Percentiles rank a stretch among this genome's conserved stretches.
Evolutionary conservation across 352 stramenopile genomes (phyloP).

Genomic region (Phytophthora syringae): DNA sequence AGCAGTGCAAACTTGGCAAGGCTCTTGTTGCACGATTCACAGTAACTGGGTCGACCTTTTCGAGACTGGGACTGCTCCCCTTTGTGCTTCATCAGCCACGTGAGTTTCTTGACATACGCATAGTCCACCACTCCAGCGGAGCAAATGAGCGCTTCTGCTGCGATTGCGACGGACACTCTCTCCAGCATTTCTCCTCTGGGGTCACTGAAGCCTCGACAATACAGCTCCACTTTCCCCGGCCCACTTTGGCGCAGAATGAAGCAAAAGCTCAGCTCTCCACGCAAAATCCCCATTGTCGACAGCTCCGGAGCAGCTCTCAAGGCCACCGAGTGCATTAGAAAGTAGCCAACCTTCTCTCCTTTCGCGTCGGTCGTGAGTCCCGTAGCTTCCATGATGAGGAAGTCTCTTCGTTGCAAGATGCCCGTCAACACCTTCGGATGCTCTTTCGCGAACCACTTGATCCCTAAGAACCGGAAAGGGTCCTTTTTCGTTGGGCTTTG

Average conservation of each 20-base stretch:
- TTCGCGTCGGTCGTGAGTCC: conserved; percentile 43
- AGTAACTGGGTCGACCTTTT: conserved; percentile 20
- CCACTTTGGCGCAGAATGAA: conserved; percentile 47
- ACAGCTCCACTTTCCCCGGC: conserved; percentile 39
- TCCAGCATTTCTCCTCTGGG: conserved; percentile 52
- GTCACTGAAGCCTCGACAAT: conserved; percentile 57
- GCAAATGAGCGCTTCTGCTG: conserved; percentile 48
- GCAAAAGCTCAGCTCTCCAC: conserved; percentile 52
- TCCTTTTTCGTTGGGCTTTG: conserved; percentile 35
- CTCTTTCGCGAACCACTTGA: conserved; percentile 70
- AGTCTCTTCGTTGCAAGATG: conserved; percentile 53
- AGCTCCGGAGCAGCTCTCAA: conserved; percentile 43
- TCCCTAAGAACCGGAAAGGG: conserved; percentile 52
- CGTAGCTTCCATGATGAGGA: conserved; percentile 54
- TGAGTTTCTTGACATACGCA: too few species aligned
- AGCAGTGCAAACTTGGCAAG: conserved; percentile 31
- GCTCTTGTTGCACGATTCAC: conserved; percentile 31
- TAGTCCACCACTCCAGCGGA: conserved; percentile 51
- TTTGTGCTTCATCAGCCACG: conserved; percentile 48
- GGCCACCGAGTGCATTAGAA: conserved; percentile 58
- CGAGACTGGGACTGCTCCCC: conserved; percentile 7
- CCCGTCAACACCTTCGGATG: conserved; percentile 42
- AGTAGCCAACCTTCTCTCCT: conserved; percentile 49
- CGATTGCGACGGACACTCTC: conserved; percentile 44
- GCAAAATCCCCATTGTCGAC: conserved; percentile 41